Conservation (phyloP, 768 basidiomycete species). For the Dacryopinax spathularia region DNA sequence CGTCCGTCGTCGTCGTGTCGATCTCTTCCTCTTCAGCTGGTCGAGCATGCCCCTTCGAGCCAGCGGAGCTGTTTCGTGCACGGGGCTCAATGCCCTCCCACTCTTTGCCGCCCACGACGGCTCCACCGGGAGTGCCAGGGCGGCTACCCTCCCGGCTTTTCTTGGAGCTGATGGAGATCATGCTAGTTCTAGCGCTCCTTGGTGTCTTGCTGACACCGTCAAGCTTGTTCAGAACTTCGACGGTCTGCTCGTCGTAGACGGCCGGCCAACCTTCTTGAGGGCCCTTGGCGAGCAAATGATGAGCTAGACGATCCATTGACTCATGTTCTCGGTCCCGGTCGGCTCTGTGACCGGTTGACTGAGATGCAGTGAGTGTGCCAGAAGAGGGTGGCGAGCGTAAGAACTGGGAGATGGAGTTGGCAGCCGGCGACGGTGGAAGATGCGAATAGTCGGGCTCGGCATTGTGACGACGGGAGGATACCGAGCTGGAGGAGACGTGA, state of each 20-base stretch:
- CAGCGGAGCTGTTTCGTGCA: slow-evolving; percentile 12
- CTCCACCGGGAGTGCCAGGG: slow-evolving; percentile 58
- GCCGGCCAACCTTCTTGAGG: slow-evolving; percentile 84
- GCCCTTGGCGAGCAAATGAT: slow-evolving; percentile 61
- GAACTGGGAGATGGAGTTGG: slow-evolving; percentile 78
- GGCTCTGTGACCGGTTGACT: slow-evolving; percentile 20
- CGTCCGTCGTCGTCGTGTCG: not conserved
- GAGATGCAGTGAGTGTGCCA: slow-evolving; percentile 26
- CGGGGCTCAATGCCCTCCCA: slow-evolving; percentile 54
- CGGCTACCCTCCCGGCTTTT: slow-evolving; percentile 49
- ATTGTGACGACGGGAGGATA: not conserved
- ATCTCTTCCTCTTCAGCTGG: not conserved
- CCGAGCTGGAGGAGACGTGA: slow-evolving; percentile 6
- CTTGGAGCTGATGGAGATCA: slow-evolving; percentile 44
- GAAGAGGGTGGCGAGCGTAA: slow-evolving; percentile 35
- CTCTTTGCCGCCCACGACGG: slow-evolving; percentile 37
- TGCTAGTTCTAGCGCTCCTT: not conserved
- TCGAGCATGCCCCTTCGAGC: slow-evolving; percentile 20
- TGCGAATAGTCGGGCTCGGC: slow-evolving; percentile 62
- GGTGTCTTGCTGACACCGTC: slow-evolving; percentile 76
- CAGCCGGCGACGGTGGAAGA: slow-evolving; percentile 79
- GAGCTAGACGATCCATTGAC: slow-evolving; percentile 37
- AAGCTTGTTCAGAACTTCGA: slow-evolving; percentile 79
- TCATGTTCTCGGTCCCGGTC: not conserved
- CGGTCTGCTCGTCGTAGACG: slow-evolving; percentile 76